These are phyloP conservation scores for Phytophthora sp. DNA, from an alignment of 352 stramenopile genomes.

Conservation along the genomic window DNA sequence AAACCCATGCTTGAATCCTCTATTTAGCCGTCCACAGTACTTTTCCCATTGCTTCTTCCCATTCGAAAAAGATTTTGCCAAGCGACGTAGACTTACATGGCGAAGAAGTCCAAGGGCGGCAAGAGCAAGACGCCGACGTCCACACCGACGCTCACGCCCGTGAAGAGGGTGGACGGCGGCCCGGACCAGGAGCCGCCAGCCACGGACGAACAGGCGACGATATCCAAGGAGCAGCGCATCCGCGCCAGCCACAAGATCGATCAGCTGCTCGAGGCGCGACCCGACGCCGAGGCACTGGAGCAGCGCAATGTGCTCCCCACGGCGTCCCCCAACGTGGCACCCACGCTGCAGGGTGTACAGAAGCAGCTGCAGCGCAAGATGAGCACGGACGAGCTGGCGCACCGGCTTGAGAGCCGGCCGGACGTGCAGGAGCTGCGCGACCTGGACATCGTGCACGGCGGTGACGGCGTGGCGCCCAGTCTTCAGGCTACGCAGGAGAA, in stretches of 20 bases:
- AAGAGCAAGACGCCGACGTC: slow-evolving; percentile 33
- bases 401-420: slow-evolving; percentile 68
- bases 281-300: slow-evolving; percentile 62
- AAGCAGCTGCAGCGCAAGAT: slow-evolving; percentile 79
- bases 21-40: slow-evolving; percentile 5
- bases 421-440: slow-evolving; percentile 81
- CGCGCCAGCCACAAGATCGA: slow-evolving; percentile 66
- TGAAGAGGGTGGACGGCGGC: slow-evolving; percentile 35
- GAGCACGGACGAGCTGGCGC: slow-evolving; percentile 74
- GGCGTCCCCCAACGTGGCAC: slow-evolving; percentile 51
- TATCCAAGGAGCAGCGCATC: slow-evolving; percentile 46
- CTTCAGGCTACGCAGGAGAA: slow-evolving; percentile 84
- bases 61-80: slow-evolving; percentile 22
- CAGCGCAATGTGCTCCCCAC: slow-evolving; percentile 59
- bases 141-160: slow-evolving; percentile 16
- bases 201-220: slow-evolving; percentile 31
- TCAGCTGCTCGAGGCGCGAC: slow-evolving; percentile 59
- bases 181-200: slow-evolving; percentile 39
- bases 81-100: slow-evolving; percentile 41
- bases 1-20: slow-evolving; percentile 7
- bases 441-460: slow-evolving; percentile 65
- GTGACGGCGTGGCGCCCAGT: slow-evolving; percentile 71
- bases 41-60: not conserved
- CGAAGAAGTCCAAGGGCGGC: slow-evolving; percentile 70
- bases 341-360: slow-evolving; percentile 70